These are phyloP conservation scores for Fusarium globosum DNA, from an alignment of 2,329 filamentous ascomycete species.

Conservation along the genomic window DNA sequence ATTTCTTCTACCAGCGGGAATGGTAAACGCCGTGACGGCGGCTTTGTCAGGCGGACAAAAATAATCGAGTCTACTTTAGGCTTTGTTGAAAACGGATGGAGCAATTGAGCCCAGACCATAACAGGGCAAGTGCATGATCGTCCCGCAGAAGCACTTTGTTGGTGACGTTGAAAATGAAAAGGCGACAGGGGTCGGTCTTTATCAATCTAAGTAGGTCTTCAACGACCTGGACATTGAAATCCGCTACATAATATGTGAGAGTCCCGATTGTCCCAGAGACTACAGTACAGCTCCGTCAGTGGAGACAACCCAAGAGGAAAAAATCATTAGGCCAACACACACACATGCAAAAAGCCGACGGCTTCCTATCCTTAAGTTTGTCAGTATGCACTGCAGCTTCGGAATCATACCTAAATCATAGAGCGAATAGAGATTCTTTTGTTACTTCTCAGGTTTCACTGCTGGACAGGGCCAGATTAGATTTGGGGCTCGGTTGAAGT, in stretches of 20 bases:
- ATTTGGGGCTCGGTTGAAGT: not conserved
- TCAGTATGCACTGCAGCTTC: not conserved
- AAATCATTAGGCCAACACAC: not conserved
- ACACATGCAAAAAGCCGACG: not conserved
- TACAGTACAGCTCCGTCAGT: not conserved
- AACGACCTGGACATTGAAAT: not conserved
- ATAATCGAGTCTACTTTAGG: not conserved
- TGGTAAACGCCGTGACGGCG: constrained; percentile 15
- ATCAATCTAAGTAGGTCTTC: constrained; percentile 25
- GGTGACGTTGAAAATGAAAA: constrained; percentile 11
- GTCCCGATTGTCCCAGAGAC: not conserved
- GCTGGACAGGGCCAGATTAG: too few species aligned
- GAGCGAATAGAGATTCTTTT: not conserved
- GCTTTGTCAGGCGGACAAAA: constrained; percentile 13
- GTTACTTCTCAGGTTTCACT: not conserved
- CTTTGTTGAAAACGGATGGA: constrained; percentile 1
- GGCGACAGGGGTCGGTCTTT: constrained; percentile 27
- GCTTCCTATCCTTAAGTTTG: not conserved
- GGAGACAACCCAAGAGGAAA: not conserved
- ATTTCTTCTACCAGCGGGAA: constrained; percentile 1
- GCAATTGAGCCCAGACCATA: not conserved
- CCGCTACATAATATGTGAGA: not conserved
- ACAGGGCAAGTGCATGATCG: constrained; percentile 23
- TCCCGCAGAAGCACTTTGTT: constrained; percentile 12
- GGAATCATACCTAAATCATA: not conserved